Percentiles rank a stretch among this genome's conserved stretches.
Evolutionary conservation across 2,329 filamentous ascomycete genomes (phyloP).

Genomic region (Fusarium fujikuroi): DNA sequence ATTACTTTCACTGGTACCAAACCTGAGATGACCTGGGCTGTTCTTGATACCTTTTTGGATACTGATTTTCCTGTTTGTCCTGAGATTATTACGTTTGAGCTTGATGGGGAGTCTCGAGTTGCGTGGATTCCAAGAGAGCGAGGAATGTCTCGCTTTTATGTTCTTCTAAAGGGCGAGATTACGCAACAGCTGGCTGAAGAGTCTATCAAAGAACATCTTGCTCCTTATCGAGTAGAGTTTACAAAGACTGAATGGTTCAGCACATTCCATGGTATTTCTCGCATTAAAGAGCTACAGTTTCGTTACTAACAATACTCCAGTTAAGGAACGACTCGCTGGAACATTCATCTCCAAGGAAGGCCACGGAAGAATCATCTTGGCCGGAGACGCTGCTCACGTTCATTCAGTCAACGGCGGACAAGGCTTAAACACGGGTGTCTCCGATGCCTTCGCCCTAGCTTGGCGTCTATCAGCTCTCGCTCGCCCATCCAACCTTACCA

Average conservation of each 20-base stretch:
- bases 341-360: constrained; percentile 54
- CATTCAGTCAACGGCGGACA: constrained; percentile 67
- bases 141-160: constrained; percentile 59
- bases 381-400: constrained; percentile 67
- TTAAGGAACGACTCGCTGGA: constrained; percentile 55
- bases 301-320: constrained; percentile 30
- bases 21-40: constrained; percentile 62
- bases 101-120: constrained; percentile 57
- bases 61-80: constrained; percentile 58
- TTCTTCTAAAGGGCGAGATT: constrained; percentile 58
- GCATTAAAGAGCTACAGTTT: rapidly evolving
- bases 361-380: constrained; percentile 60
- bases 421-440: constrained; percentile 68
- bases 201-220: constrained; percentile 57
- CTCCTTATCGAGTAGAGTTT: constrained; percentile 56
- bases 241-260: constrained; percentile 60
- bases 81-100: constrained; percentile 61
- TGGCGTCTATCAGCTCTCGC: constrained; percentile 59
- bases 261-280: constrained; percentile 55
- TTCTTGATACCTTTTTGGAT: constrained; percentile 61
- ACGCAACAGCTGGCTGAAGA: constrained; percentile 53
- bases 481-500: constrained; percentile 33
- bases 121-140: constrained; percentile 61
- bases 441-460: constrained; percentile 64
- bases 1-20: constrained; percentile 58